Evolutionary conservation across 129 eudicot species (phyloP).

Genomic region (Cynara cardunculus): DNA sequence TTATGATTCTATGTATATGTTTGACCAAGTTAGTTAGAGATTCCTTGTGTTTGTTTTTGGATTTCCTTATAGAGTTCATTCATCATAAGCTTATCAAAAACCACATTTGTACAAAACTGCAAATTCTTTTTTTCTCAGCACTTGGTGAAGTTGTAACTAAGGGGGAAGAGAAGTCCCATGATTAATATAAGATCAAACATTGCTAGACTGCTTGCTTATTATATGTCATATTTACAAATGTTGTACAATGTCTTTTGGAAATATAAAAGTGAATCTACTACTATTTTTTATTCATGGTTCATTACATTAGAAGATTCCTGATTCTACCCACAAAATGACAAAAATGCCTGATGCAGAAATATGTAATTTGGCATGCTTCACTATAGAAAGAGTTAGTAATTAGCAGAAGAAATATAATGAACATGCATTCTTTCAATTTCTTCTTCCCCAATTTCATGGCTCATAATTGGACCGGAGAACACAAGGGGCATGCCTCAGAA

Average conservation of each 20-base stretch:
- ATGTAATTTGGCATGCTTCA: neutral
- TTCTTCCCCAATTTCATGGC: neutral
- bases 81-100: neutral
- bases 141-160: neutral
- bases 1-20: neutral
- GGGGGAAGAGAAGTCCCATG: neutral
- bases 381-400: neutral
- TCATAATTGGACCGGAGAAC: neutral
- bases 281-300: constrained; percentile 9
- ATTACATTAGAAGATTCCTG: neutral
- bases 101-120: neutral
- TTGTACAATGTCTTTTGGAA: neutral
- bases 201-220: neutral
- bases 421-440: constrained; percentile 3
- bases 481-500: neutral
- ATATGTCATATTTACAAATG: neutral
- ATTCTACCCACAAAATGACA: neutral
- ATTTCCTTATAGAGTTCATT: neutral
- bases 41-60: neutral
- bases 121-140: neutral
- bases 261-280: constrained; percentile 3
- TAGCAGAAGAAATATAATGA: constrained; percentile 1
- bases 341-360: neutral
- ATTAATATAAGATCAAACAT: neutral
- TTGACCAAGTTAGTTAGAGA: neutral